Base-by-base conservation (phyloP, 129 eudicot species). In the Ambrosia trifida region DNA sequence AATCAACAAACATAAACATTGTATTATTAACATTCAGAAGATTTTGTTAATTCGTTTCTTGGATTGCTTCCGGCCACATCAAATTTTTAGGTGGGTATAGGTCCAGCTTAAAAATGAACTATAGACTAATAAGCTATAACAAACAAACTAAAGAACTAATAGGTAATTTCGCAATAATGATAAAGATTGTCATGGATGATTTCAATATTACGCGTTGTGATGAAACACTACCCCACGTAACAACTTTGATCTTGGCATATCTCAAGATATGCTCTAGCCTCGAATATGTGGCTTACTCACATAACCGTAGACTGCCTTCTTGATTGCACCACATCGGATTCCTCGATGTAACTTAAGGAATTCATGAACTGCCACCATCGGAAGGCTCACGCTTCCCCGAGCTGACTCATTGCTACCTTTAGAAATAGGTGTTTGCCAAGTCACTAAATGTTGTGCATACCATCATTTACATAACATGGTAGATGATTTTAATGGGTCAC, bases 351-450 rank as follows among this genome's bases (percentile, higher is more conserved):
- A 59, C 35, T 85, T 85, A 2, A 89, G 88, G 68, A 93, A 89
- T 11, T 87, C 95, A 50, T 85, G 86, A 62, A 85, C 83, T 4
- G 87, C 81, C 71, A 80, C 64, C 69, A 89, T 79, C 0, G 96
- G 96, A 40, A 93, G 84, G 78, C 84, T 82, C 72, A 91, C 93
- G 38, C 95, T 93, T 57, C 98, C 96, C 0, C 89, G 70, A 69
- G 80, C 85, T 0, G 96, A 80, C 80, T 93, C 95, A 4, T 81
- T 79, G 35, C 81, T 83, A 20, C 96, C 83, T 93, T 93, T 68
- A 89, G 28, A 54, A 89, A n/a, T 87, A 83, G 0, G 86, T 63
- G 69, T 89, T 95, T n/a, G 98, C 96, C 43, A 89, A 80, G 32
- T 93, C 98, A 59, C 92, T 89, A 83, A 81, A 87, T 4, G 78